phyloP scores from a whole-genome alignment of 192 early-diverging fungal genomes.

The Paraglomus occultum region DNA sequence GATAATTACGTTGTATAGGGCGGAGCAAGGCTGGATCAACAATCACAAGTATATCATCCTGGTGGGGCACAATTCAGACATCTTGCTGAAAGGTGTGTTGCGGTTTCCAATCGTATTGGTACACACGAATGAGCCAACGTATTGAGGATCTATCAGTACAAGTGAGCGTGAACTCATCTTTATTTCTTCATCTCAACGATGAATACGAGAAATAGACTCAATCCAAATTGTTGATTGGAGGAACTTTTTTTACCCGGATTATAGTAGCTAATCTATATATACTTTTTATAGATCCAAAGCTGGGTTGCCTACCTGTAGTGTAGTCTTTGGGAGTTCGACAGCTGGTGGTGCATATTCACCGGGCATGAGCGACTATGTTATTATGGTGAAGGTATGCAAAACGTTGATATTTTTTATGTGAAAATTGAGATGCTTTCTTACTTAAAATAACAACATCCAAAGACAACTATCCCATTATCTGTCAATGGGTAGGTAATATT shows the following conservation, averaged over 20 bases:
- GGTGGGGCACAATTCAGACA: slow-evolving; percentile 63
- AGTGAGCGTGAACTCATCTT: too few species aligned
- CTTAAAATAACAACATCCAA: neutral
- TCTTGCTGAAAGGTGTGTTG: slow-evolving; percentile 47
- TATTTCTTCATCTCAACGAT: neutral
- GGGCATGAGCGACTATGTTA: slow-evolving; percentile 63
- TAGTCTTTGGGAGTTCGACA: slow-evolving; percentile 67
- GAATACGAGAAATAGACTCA: too few species aligned
- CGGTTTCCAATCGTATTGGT: neutral
- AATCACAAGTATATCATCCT: slow-evolving; percentile 62
- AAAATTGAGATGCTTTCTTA: neutral
- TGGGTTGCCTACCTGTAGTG: slow-evolving; percentile 56
- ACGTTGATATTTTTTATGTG: neutral
- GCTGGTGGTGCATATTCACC: slow-evolving; percentile 67
- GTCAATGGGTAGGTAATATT: neutral
- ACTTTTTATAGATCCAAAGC: slow-evolving; percentile 51
- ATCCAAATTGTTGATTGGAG: neutral
- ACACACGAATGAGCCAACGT: neutral
- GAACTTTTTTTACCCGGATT: neutral
- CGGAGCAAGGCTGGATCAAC: slow-evolving; percentile 64
- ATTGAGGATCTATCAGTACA: too few species aligned
- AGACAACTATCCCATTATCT: neutral
- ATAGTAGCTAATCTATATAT: neutral
- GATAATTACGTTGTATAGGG: slow-evolving; percentile 35
- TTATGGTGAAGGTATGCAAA: slow-evolving; percentile 59